Evolutionary conservation across 2,329 filamentous ascomycete genomes (phyloP), one percentile per base, ranked within the genome.

Genomic region (Claviceps spartinae): DNA sequence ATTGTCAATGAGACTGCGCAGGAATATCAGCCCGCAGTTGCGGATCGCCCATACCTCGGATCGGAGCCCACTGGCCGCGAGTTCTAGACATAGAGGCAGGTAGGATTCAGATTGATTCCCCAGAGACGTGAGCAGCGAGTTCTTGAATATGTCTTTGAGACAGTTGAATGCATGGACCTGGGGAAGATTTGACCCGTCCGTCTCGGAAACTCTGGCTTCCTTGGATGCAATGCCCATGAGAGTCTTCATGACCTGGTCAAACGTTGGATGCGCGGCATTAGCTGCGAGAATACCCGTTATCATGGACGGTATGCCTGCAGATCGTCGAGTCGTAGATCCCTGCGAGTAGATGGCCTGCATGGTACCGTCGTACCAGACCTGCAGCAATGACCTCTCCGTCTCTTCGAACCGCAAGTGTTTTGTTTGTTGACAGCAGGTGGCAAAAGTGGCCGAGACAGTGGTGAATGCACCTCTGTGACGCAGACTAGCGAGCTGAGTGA

Each of bases 141-240:
- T 89, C 53, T 87, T 91, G 67, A 96, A 93, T 2, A 95, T 83
- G 57, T 95, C 89, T 63, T 93, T 93, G 53, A 98, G 72, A 55
- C 87, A 95, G 64, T 98, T 98, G 63, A 95, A 78, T 0, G 93
- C 89, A 65, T 98, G 93, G 0, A 98, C 93, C 66, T 98, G 91
- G 0, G 89, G 85, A 4, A 97, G 70, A 42, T 85, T 83, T 2
- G 77, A 77, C 34, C 76, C 79, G 53, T 83, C 80, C 0, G 77
- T 80, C 54, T 79, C 74, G 0, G 75, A 72, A 43, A 76, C 71
- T 9, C 64, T 68, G 3, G 77, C 77, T 48, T 78, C 73, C 22
- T 70, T 66, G 24, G 72, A 67, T 5, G 82, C 79, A 50, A 87
- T 81, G 3, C 67, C 63, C 54, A 79, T 76, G 4, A 89, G 72